phyloP scores from a whole-genome alignment of 306 rosid genomes.

The Oxytropis ochrocephala region DNA sequence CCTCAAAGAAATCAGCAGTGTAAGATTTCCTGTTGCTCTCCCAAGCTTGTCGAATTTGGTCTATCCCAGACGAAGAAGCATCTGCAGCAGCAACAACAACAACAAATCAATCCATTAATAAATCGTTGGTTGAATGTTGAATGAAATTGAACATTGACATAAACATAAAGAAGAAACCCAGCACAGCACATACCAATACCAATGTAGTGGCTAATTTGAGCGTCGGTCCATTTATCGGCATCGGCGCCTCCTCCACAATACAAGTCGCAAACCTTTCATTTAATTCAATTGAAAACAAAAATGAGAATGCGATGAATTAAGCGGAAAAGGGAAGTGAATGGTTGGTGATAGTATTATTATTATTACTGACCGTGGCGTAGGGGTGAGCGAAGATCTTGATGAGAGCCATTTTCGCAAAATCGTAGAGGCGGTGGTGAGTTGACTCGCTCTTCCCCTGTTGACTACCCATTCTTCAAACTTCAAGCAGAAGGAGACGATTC shows the following conservation, averaged over 20 bases:
- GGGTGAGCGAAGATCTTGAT: slow-evolving; percentile 83
- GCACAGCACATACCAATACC: slow-evolving; percentile 57
- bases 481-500: neutral
- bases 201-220: slow-evolving; percentile 80
- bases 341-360: too few relatives aligned
- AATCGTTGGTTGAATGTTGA: neutral
- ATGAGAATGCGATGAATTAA: neutral
- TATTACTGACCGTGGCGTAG: slow-evolving; percentile 52
- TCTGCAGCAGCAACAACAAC: slow-evolving; percentile 30
- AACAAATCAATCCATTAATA: neutral
- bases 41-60: slow-evolving; percentile 69
- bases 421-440: slow-evolving; percentile 67
- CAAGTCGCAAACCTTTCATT: slow-evolving; percentile 65
- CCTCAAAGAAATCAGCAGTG: slow-evolving; percentile 62
- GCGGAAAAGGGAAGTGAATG: neutral
- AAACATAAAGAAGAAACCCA: neutral
- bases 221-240: slow-evolving; percentile 66
- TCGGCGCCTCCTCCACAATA: slow-evolving; percentile 74
- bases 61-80: slow-evolving; percentile 60
- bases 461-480: slow-evolving; percentile 37
- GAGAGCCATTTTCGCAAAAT: slow-evolving; percentile 71
- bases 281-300: neutral
- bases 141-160: neutral
- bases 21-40: slow-evolving; percentile 60
- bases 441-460: slow-evolving; percentile 55